A percentile compares a stretch with the other conserved stretches of the same genome.
These are phyloP conservation scores for Talaromyces liani DNA, from an alignment of 495 filamentous ascomycete species.

Conservation along the genomic window DNA sequence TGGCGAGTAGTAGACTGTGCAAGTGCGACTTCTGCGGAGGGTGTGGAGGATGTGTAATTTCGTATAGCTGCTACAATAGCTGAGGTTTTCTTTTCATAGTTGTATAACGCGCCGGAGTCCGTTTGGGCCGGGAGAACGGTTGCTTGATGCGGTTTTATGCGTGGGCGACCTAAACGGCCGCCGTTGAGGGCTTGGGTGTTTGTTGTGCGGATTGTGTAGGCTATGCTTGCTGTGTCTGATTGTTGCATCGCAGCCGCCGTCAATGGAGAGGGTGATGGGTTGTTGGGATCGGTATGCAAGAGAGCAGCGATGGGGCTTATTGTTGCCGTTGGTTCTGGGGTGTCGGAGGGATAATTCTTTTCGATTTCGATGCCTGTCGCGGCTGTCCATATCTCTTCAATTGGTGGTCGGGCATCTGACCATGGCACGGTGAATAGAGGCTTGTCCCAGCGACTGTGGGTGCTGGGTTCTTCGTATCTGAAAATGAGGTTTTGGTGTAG, in stretches of 20 bases:
- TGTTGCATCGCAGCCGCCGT: neutral
- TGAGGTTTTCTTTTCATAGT: constrained; percentile 77
- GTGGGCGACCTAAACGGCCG: constrained; percentile 14
- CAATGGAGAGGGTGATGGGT: constrained; percentile 4
- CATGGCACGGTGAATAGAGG: constrained; percentile 86
- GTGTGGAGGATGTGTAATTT: constrained; percentile 41
- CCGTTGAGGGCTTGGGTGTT: constrained; percentile 9
- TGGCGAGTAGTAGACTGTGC: constrained; percentile 50
- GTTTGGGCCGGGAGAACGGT: constrained; percentile 64
- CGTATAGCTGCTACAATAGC: constrained; percentile 71
- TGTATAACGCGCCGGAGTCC: constrained; percentile 73
- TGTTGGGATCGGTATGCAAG: constrained; percentile 7
- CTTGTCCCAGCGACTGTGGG: constrained; percentile 90
- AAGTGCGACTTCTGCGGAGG: constrained; percentile 33
- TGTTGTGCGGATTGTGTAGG: constrained; percentile 18
- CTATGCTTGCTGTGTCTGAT: constrained; percentile 22
- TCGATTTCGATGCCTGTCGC: constrained; percentile 40
- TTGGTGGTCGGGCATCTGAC: constrained; percentile 62
- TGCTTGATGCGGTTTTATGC: constrained; percentile 69
- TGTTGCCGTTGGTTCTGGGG: constrained; percentile 26
- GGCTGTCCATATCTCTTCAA: constrained; percentile 72
- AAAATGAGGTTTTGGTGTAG: constrained; percentile 91
- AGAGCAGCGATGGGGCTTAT: constrained; percentile 13
- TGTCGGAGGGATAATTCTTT: constrained; percentile 4
- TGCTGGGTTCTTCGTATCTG: constrained; percentile 93